A percentile compares a stretch with the other conserved stretches of the same genome.
Conservation (phyloP, 2,329 filamentous ascomycete genomes). For the Alternaria gansuensis region DNA sequence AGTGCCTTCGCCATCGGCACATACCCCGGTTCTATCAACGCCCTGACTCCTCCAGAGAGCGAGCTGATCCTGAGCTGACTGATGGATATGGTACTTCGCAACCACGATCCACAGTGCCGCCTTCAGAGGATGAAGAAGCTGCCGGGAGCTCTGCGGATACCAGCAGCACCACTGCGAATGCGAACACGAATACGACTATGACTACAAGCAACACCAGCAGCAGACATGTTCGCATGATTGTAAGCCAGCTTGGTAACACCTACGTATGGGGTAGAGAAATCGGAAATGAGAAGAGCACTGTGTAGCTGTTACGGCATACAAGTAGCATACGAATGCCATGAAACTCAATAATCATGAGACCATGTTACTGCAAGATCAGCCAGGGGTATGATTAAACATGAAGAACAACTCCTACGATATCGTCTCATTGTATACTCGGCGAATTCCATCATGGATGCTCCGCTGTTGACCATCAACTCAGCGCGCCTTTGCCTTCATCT, state of each 20-base stretch:
- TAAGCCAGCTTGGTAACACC: not conserved
- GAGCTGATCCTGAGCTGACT: constrained; percentile 16
- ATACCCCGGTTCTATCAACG: constrained; percentile 20
- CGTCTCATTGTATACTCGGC: not conserved
- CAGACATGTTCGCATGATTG: not conserved
- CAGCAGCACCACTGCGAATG: constrained; percentile 4
- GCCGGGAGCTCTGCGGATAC: constrained; percentile 11
- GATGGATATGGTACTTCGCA: constrained; percentile 31
- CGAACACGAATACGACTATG: not conserved
- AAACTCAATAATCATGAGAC: not conserved
- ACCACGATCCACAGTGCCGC: constrained; percentile 56
- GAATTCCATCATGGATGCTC: not conserved
- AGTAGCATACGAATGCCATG: not conserved
- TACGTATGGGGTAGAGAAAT: not conserved
- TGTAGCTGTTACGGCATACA: not conserved
- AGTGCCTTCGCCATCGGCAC: constrained; percentile 56
- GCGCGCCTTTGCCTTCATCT: not conserved
- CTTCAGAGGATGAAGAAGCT: constrained; percentile 33
- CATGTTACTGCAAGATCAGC: not conserved
- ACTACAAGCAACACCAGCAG: constrained; percentile 4
- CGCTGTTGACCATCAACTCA: not conserved
- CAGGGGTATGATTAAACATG: not conserved
- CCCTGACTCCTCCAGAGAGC: constrained; percentile 12
- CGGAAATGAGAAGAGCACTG: not conserved
- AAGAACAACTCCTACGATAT: not conserved